Evolutionary conservation across 164 flowering plant genomes (phyloP), one percentile per base, ranked within the genome.

Genomic region (Umbellularia californica): DNA sequence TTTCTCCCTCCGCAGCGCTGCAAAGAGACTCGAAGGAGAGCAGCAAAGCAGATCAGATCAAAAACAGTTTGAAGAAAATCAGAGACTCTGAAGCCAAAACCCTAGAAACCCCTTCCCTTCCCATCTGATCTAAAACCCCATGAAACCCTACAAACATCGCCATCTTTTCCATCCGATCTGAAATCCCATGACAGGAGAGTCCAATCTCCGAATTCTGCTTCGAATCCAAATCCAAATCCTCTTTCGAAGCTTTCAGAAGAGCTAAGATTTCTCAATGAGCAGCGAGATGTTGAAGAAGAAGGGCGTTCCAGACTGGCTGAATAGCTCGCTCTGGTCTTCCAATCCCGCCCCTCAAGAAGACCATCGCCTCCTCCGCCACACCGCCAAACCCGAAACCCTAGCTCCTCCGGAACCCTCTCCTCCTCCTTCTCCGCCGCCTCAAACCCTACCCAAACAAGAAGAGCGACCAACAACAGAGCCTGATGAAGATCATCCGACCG

Each of bases 221-320:
- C 35, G 35, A 30, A 30, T 30, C 35, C 60, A 41, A 41, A 35
- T 7, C 47, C 47, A 35, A 35, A 41, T 41, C 47, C 11, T 7
- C 47, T 41, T 55, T 55, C 60, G 17, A 20, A 55, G 60, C 47
- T 55, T 15, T 5, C 17, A 55, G 60, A 55, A 13, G 20, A 20
- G n/a, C 60, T 55, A 20, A 3, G 60, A 55, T 55, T 20, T 55
- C 60, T 14, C 19, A 13, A 55, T 55, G 28, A 35, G 15, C n/a
- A 19, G 69, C 15, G 55, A 33, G 52, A 68, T 68, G 76, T 33
- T 68, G 76, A 24, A 13, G 71, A 74, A 74, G 71, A 74, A 74
- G 79, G 64, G 80, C 20, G 96, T 95, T 0, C 99, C 99, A 19
- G 97, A 95, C 52, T 95, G 99, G 99, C 84, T 95, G 73, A 93